These are phyloP conservation scores for Logfia minima DNA, from an alignment of 129 eudicot species.

Conservation along the genomic window DNA sequence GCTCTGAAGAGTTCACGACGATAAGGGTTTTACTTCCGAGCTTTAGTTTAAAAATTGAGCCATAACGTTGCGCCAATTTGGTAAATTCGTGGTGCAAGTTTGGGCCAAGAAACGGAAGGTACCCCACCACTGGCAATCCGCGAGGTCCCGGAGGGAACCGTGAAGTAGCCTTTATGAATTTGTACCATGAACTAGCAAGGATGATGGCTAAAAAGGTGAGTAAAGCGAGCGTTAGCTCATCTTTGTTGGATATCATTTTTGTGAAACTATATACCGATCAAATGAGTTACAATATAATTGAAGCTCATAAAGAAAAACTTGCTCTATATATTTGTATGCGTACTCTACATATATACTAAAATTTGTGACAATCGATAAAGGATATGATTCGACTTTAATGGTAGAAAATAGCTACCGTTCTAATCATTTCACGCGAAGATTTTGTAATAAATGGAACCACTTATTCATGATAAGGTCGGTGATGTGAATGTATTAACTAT, in stretches of 20 bases:
- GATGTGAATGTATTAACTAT: too few relatives aligned
- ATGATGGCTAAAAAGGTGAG: not conserved
- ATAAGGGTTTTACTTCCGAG: not conserved
- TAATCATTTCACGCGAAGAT: too few relatives aligned
- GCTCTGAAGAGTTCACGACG: not conserved
- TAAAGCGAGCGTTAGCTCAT: not conserved
- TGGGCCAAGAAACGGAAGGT: not conserved
- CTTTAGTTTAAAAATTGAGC: not conserved
- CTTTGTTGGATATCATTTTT: not conserved
- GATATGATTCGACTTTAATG: too few relatives aligned
- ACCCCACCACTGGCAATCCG: not conserved
- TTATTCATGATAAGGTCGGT: too few relatives aligned
- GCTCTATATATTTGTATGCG: too few relatives aligned
- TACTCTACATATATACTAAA: too few relatives aligned
- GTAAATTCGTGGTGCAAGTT: constrained; percentile 4
- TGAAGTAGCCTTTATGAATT: not conserved
- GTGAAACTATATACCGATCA: too few relatives aligned
- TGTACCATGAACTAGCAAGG: not conserved
- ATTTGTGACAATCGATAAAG: too few relatives aligned
- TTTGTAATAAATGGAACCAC: too few relatives aligned
- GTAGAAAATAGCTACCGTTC: too few relatives aligned
- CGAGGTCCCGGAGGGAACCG: not conserved
- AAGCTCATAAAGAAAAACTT: too few relatives aligned
- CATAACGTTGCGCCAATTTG: not conserved
- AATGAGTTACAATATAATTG: too few relatives aligned